phyloP scores from a whole-genome alignment of 441 rosid species.

The Croton setiger region DNA sequence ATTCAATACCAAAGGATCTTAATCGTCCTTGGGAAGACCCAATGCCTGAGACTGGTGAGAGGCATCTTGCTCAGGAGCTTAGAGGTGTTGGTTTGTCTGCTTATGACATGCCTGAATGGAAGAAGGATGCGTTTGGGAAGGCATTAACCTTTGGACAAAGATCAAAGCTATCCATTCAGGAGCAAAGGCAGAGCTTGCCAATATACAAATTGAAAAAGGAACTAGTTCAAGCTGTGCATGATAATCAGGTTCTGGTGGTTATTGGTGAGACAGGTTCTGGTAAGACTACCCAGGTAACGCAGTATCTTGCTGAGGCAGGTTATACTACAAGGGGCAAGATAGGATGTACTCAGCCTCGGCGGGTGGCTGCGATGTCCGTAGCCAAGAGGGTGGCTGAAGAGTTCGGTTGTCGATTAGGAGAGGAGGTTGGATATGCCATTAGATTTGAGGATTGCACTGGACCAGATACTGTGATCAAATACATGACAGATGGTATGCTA shows the following conservation, averaged over 20 bases:
- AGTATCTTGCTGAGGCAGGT: conserved; percentile 82
- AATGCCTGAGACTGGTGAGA: conserved; percentile 92
- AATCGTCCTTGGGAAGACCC: conserved; percentile 95
- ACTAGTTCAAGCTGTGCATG: conserved; percentile 80
- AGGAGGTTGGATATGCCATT: conserved; percentile 83
- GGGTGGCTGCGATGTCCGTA: conserved; percentile 88
- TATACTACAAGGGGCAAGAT: conserved; percentile 78
- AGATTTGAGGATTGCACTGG: conserved; percentile 91
- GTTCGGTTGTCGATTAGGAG: conserved; percentile 81
- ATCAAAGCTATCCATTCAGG: conserved; percentile 82
- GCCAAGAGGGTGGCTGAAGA: conserved; percentile 92
- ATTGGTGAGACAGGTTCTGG: conserved; percentile 95
- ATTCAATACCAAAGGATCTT: conserved; percentile 83
- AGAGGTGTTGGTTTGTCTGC: conserved; percentile 84
- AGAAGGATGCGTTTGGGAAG: conserved; percentile 80
- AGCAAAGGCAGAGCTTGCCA: conserved; percentile 84
- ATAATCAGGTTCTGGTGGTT: conserved; percentile 79
- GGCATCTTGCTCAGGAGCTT: conserved; percentile 90
- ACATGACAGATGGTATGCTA: conserved; percentile 95
- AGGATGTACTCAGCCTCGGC: conserved; percentile 89
- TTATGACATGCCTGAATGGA: conserved; percentile 91
- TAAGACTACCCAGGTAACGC: conserved; percentile 83
- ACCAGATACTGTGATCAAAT: conserved; percentile 84
- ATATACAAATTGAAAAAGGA: conserved; percentile 82
- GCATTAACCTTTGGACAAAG: conserved; percentile 73